Percentiles rank a stretch among this genome's conserved stretches.
Conservation (phyloP, 345 rosid species). For the Aethionema arabicum region DNA sequence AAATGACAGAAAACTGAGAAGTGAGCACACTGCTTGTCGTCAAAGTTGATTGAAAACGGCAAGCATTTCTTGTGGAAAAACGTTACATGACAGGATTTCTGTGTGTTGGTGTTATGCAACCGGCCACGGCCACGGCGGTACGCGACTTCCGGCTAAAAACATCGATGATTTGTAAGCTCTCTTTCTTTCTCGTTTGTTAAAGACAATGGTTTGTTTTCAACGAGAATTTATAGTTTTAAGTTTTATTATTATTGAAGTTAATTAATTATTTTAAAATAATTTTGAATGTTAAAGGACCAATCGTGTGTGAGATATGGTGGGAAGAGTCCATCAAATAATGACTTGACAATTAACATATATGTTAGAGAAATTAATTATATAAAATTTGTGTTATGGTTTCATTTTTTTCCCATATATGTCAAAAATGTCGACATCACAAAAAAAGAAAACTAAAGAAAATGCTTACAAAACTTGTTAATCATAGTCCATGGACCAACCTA, state of each 20-base stretch:
- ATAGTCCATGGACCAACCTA: slow-evolving; percentile 16
- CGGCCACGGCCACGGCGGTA: slow-evolving; percentile 22
- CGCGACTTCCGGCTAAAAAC: slow-evolving; percentile 19
- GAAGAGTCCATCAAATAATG: slow-evolving; percentile 27
- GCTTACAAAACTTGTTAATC: slow-evolving; percentile 1
- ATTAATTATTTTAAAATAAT: background rate
- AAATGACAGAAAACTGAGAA: slow-evolving; percentile 50
- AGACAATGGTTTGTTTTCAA: slow-evolving; percentile 22
- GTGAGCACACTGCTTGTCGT: slow-evolving; percentile 48
- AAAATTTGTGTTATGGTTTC: background rate
- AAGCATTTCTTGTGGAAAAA: slow-evolving; percentile 9
- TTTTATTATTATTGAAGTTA: background rate
- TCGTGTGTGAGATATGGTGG: slow-evolving; percentile 31
- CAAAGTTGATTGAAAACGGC: slow-evolving; percentile 25
- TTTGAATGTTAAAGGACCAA: slow-evolving; percentile 7
- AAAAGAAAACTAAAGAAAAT: no score
- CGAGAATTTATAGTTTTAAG: slow-evolving; percentile 30
- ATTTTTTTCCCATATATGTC: no score
- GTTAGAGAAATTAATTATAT: background rate
- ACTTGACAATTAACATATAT: slow-evolving; percentile 14
- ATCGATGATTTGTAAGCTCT: slow-evolving; percentile 13
- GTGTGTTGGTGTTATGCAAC: background rate
- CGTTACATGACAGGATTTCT: slow-evolving; percentile 16
- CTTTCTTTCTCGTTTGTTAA: slow-evolving; percentile 7
- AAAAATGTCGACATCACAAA: no score